Evolutionary conservation across 129 eudicot genomes (phyloP).

Genomic region (Flaveria trinervia): DNA sequence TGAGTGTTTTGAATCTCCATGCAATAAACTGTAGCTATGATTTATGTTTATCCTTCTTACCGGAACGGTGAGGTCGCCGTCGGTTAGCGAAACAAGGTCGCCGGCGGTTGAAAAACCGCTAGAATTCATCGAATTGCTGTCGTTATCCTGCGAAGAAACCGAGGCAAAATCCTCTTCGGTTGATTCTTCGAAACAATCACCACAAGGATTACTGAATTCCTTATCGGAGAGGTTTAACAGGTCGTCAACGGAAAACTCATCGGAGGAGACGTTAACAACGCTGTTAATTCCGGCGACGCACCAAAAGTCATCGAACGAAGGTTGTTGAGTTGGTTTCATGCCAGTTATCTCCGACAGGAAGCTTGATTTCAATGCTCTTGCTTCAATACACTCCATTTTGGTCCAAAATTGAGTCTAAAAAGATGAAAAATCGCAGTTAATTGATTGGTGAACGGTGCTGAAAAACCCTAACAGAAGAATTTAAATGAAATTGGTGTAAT

Average conservation of each 20-base stretch:
- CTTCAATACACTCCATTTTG: conserved; percentile 75
- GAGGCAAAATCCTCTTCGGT: conserved; percentile 48
- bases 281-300: conserved; percentile 47
- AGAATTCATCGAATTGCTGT: conserved; percentile 45
- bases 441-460: conserved; percentile 16
- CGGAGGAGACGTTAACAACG: conserved; percentile 42
- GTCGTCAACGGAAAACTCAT: conserved; percentile 82
- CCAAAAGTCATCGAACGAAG: conserved; percentile 61
- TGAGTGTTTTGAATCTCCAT: background rate
- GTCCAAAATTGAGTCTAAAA: background rate
- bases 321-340: conserved; percentile 51
- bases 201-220: conserved; percentile 46
- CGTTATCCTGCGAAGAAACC: conserved; percentile 50
- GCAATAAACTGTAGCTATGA: conserved; percentile 7
- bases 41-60: conserved; percentile 38
- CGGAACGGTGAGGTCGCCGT: conserved; percentile 68
- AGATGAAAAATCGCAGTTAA: background rate
- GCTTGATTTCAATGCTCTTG: conserved; percentile 82
- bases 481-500: conserved; percentile 20
- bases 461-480: conserved; percentile 15
- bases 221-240: conserved; percentile 71
- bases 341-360: conserved; percentile 46
- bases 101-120: conserved; percentile 41
- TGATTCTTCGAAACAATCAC: conserved; percentile 36
- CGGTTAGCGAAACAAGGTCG: conserved; percentile 46